Percentiles rank a stretch among this genome's conserved stretches.
Conservation (phyloP, 2,329 filamentous ascomycete species). For the Pestalotiopsis sp. region DNA sequence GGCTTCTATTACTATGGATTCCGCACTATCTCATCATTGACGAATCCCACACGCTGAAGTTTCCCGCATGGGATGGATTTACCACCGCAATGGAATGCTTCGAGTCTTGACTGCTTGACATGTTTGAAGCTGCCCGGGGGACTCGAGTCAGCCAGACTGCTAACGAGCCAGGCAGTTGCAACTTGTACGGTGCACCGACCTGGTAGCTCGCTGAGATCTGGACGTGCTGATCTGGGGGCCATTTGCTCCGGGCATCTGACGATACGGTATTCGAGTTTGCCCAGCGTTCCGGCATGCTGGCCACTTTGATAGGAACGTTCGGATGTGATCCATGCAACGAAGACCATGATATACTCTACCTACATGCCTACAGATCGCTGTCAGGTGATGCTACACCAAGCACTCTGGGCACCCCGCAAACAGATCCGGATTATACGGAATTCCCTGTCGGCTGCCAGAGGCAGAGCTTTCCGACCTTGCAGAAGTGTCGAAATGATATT, state of each 20-base stretch:
- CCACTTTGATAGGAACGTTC: not conserved
- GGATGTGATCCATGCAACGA: not conserved
- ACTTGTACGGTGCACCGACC: not conserved
- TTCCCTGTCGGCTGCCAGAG: not conserved
- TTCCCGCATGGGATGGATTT: not conserved
- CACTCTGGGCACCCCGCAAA: not conserved
- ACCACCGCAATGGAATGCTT: too few relatives aligned
- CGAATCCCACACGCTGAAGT: not conserved
- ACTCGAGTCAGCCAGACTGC: not conserved
- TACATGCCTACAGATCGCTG: not conserved
- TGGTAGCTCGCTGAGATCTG: not conserved
- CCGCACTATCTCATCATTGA: not conserved
- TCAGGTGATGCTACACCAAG: not conserved
- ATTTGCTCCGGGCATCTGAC: not conserved
- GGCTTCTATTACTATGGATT: not conserved
- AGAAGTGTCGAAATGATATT: not conserved
- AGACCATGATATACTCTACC: not conserved
- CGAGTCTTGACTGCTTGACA: too few relatives aligned
- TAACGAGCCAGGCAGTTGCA: not conserved
- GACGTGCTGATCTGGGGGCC: not conserved
- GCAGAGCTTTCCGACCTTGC: not conserved
- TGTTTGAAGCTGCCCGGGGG: not conserved
- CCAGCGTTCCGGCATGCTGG: not conserved
- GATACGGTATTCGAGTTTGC: not conserved
- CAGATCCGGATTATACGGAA: not conserved